phyloP scores from a whole-genome alignment of 257 asterid genomes.

The Gentiana dahurica region DNA sequence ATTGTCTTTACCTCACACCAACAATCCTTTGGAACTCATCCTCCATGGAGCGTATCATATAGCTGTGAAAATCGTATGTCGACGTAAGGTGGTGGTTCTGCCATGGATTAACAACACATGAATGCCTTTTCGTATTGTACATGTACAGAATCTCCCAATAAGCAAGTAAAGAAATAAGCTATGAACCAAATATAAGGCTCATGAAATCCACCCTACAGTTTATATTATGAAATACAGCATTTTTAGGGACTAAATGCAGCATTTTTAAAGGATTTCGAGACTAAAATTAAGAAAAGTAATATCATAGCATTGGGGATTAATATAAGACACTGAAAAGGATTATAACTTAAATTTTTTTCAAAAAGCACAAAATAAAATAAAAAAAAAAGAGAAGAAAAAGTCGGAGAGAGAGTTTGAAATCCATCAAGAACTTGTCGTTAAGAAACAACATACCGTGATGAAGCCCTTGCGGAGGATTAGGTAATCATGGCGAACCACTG shows the following conservation, averaged over 20 bases:
- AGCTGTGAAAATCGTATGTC: conserved; percentile 98
- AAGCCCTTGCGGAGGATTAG: conserved; percentile 96
- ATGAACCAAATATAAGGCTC: too few species aligned
- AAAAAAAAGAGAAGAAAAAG: not conserved
- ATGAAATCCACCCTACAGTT: too few species aligned
- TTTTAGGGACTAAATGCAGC: too few species aligned
- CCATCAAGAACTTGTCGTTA: not conserved
- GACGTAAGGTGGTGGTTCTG: conserved; percentile 99
- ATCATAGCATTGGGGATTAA: too few species aligned
- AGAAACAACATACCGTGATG: conserved; percentile 46
- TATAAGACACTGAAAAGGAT: not conserved
- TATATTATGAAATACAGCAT: too few species aligned
- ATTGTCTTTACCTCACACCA: conserved; percentile 75
- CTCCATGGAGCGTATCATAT: conserved; percentile 99
- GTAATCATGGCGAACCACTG: conserved; percentile 93
- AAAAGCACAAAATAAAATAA: not conserved
- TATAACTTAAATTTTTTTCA: too few species aligned
- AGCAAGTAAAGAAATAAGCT: too few species aligned
- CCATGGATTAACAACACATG: conserved; percentile 44
- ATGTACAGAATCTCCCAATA: not conserved
- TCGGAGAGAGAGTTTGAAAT: not conserved
- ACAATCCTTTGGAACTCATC: conserved; percentile 97
- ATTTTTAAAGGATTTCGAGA: too few species aligned
- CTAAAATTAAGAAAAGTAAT: too few species aligned
- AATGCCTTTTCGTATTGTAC: not conserved